These are phyloP conservation scores for Hibiscus tridactylites DNA, from an alignment of 345 rosid species.

Conservation along the genomic window DNA sequence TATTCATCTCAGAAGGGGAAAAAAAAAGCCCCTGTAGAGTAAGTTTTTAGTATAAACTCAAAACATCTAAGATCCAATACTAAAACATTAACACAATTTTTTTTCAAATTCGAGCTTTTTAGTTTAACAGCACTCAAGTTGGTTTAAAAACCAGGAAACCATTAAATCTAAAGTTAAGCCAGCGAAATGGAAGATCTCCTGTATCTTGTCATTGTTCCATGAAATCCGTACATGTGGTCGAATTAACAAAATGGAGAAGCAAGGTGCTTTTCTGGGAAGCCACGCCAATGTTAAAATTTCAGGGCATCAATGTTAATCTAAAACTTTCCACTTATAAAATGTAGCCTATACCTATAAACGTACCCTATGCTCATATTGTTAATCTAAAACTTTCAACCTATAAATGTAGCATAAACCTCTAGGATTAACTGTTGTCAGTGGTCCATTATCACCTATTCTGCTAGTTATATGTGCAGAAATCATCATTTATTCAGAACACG, in stretches of 20 bases:
- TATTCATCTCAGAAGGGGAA: constrained; percentile 26
- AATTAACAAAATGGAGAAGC: not conserved
- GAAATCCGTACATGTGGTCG: not conserved
- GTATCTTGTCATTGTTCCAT: not conserved
- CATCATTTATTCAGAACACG: not conserved
- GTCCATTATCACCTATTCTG: not conserved
- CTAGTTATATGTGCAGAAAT: not conserved
- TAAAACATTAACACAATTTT: not conserved
- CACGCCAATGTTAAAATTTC: not conserved
- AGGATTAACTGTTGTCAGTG: not conserved
- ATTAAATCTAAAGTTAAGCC: not conserved
- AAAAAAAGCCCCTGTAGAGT: not conserved
- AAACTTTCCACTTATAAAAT: too few relatives aligned
- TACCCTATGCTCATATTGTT: not conserved
- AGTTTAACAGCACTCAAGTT: not conserved
- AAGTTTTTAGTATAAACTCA: not conserved
- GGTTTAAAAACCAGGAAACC: not conserved
- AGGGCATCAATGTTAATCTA: too few relatives aligned
- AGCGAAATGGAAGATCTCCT: not conserved
- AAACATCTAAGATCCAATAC: not conserved
- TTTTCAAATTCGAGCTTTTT: not conserved
- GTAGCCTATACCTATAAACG: too few relatives aligned
- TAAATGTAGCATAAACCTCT: not conserved
- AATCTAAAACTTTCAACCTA: not conserved
- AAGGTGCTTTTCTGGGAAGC: not conserved